phyloP scores from a whole-genome alignment of 2,329 filamentous ascomycete genomes.

The Ceratocystis harringtonii region DNA sequence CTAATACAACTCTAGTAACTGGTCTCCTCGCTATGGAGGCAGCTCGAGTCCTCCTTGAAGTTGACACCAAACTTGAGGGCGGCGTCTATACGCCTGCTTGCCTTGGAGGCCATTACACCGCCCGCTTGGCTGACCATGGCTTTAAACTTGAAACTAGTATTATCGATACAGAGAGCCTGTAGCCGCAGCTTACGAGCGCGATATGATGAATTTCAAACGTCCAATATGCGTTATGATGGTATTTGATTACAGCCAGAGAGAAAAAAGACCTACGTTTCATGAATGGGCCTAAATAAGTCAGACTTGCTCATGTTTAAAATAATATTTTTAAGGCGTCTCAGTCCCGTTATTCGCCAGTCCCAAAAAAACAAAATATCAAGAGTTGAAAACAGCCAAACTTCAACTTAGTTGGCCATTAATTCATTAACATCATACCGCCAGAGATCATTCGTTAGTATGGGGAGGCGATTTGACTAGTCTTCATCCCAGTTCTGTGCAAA shows the following conservation, averaged over 20 bases:
- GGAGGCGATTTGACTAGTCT: constrained; percentile 30
- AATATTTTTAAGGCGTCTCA: constrained; percentile 11
- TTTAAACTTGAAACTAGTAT: constrained; percentile 46
- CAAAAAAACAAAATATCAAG: background rate
- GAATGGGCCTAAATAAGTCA: constrained; percentile 3
- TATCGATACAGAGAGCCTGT: constrained; percentile 20
- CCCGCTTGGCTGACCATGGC: constrained; percentile 45
- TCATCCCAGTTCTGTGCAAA: constrained; percentile 44
- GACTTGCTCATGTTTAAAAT: constrained; percentile 13
- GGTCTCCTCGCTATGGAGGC: constrained; percentile 48
- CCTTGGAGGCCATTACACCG: constrained; percentile 50
- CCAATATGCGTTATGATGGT: constrained; percentile 17
- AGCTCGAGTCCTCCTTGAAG: constrained; percentile 49
- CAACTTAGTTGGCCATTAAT: constrained; percentile 18
- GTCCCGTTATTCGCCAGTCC: constrained; percentile 9
- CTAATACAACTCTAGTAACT: constrained; percentile 36
- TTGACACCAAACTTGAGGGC: constrained; percentile 44
- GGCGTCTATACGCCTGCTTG: constrained; percentile 60
- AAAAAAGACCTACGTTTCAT: constrained; percentile 7
- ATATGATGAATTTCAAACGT: constrained; percentile 11
- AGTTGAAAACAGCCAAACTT: constrained; percentile 2
- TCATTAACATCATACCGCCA: constrained; percentile 17
- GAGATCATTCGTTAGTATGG: background rate
- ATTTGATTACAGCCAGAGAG: constrained; percentile 9
- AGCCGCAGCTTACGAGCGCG: background rate